A percentile compares a stretch with the other conserved stretches of the same genome.
phyloP scores from a whole-genome alignment of 1,284 basidiomycete genomes.

The Retiboletus flavoniger region DNA sequence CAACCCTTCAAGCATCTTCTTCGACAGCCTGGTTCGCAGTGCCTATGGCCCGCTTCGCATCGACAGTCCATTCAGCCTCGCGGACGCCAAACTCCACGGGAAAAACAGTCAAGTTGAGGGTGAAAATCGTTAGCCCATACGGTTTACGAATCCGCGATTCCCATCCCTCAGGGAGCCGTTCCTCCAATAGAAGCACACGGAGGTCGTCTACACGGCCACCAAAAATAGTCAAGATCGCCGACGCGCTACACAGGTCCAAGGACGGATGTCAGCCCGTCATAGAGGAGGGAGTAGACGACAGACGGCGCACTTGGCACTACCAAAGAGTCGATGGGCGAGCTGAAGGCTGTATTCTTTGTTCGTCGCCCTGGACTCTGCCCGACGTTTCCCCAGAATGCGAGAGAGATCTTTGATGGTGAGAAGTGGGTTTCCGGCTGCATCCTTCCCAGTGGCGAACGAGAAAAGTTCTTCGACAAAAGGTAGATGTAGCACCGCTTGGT shows the following conservation, averaged over 20 bases:
- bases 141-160: slow-evolving; percentile 52
- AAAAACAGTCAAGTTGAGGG: slow-evolving; percentile 55
- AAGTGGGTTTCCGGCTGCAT: slow-evolving; percentile 43
- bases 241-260: slow-evolving; percentile 39
- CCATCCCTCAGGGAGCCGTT: slow-evolving; percentile 67
- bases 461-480: slow-evolving; percentile 57
- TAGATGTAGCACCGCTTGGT: slow-evolving; percentile 52
- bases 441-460: slow-evolving; percentile 54
- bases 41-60: not conserved
- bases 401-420: slow-evolving; percentile 59
- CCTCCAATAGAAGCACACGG: slow-evolving; percentile 56
- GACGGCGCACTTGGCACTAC: slow-evolving; percentile 58
- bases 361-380: slow-evolving; percentile 47
- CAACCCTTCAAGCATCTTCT: not conserved
- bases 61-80: slow-evolving; percentile 17
- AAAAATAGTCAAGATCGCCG: slow-evolving; percentile 58
- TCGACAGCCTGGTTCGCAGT: not conserved
- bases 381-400: slow-evolving; percentile 53
- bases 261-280: not conserved
- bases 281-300: not conserved
- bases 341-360: slow-evolving; percentile 56
- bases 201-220: slow-evolving; percentile 59
- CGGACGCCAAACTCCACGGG: slow-evolving; percentile 44
- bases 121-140: slow-evolving; percentile 56
- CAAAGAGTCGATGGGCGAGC: slow-evolving; percentile 55